phyloP scores from a whole-genome alignment of 1,284 basidiomycete genomes.

The Naganishia liquefaciens region DNA sequence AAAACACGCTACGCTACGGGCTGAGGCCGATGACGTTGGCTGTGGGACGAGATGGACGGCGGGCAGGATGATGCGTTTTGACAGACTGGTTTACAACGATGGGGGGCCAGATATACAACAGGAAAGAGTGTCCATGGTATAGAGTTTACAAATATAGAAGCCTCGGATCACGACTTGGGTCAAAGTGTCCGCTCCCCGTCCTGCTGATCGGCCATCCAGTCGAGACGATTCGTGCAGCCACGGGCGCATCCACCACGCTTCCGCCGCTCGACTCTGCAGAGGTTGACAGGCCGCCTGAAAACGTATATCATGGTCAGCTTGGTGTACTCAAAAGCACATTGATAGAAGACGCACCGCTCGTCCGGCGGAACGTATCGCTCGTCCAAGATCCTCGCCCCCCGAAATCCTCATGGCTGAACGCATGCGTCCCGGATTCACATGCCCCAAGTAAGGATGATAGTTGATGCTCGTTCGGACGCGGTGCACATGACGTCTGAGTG shows the following conservation, averaged over 20 bases:
- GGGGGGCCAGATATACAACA: neutral
- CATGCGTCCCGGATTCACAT: slow-evolving; percentile 24
- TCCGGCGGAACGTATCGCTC: neutral
- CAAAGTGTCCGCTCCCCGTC: slow-evolving; percentile 14
- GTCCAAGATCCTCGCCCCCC: neutral
- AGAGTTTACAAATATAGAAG: slow-evolving; percentile 8
- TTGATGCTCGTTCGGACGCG: slow-evolving; percentile 1
- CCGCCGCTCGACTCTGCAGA: neutral
- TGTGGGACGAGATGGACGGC: slow-evolving; percentile 4
- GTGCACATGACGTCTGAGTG: neutral
- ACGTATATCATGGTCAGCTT: neutral
- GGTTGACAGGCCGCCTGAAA: neutral
- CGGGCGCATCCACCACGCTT: neutral
- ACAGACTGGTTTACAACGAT: neutral
- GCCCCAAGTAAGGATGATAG: slow-evolving; percentile 7
- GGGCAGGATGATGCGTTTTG: neutral
- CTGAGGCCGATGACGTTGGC: neutral
- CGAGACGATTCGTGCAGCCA: neutral
- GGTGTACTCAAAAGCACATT: neutral
- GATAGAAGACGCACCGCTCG: slow-evolving; percentile 3
- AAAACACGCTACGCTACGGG: neutral
- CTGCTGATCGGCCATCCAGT: slow-evolving; percentile 21
- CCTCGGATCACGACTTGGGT: slow-evolving; percentile 21
- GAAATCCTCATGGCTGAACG: slow-evolving; percentile 6
- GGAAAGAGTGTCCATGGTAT: neutral